Conservation (phyloP, 108 stramenopile species). For the Craspedostauros australis region DNA sequence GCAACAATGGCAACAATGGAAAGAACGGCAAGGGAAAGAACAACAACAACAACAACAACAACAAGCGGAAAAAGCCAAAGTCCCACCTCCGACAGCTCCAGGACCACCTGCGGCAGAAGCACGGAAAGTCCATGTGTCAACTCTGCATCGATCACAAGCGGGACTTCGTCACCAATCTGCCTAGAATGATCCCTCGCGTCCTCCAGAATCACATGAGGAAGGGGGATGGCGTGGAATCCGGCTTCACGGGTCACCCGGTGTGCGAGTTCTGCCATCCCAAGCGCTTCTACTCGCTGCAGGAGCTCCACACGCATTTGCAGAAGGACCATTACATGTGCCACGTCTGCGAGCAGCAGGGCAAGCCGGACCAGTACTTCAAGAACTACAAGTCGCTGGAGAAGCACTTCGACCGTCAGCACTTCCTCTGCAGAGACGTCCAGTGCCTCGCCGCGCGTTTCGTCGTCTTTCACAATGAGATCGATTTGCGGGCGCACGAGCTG, state of each 20-base stretch:
- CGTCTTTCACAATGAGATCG: conserved; percentile 85
- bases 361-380: conserved; percentile 79
- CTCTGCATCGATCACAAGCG: conserved; percentile 75
- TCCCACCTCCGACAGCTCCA: conserved; percentile 41
- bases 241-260: conserved; percentile 73
- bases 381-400: conserved; percentile 58
- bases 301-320: conserved; percentile 79
- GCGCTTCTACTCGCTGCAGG: conserved; percentile 73
- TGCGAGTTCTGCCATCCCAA: conserved; percentile 83
- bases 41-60: conserved; percentile 10
- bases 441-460: conserved; percentile 78
- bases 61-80: conserved; percentile 5
- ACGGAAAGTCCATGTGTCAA: conserved; percentile 62
- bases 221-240: conserved; percentile 62
- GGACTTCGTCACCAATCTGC: conserved; percentile 65
- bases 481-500: conserved; percentile 63
- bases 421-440: conserved; percentile 64
- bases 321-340: conserved; percentile 88
- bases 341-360: conserved; percentile 71
- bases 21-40: background rate
- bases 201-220: conserved; percentile 58
- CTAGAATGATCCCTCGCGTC: conserved; percentile 54
- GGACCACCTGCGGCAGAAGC: conserved; percentile 62
- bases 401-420: conserved; percentile 86
- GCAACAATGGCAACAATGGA: background rate